Percentiles rank a stretch among this genome's conserved stretches.
These are phyloP conservation scores for Fusarium haematococcum DNA, from an alignment of 2,329 filamentous ascomycete species.

Conservation along the genomic window DNA sequence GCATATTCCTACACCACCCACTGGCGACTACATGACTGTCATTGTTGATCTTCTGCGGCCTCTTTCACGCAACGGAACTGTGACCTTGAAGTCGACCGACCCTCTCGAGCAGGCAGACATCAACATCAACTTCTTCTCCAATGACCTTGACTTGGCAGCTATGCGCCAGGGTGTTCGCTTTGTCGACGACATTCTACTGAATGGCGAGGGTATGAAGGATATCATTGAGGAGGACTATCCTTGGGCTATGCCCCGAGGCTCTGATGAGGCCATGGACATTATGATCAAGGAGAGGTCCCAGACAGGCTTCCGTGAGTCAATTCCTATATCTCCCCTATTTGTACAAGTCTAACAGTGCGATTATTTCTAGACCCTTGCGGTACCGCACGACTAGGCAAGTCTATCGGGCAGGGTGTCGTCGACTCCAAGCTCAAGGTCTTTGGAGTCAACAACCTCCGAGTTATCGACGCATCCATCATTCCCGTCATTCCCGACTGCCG, in stretches of 20 bases:
- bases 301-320: slow-evolving; percentile 62
- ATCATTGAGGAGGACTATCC: slow-evolving; percentile 66
- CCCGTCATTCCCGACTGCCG: slow-evolving; percentile 67
- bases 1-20: slow-evolving; percentile 55
- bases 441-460: slow-evolving; percentile 64
- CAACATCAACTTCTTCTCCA: neutral
- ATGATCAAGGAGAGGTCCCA: slow-evolving; percentile 67
- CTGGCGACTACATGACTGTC: slow-evolving; percentile 61
- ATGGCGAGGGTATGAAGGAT: slow-evolving; percentile 67
- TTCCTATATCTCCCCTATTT: neutral
- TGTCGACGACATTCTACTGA: slow-evolving; percentile 44
- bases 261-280: slow-evolving; percentile 67
- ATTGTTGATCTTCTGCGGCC: neutral
- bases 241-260: slow-evolving; percentile 67
- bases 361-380: neutral
- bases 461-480: slow-evolving; percentile 68
- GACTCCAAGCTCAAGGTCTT: slow-evolving; percentile 64
- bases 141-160: neutral
- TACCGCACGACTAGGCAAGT: neutral
- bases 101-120: neutral
- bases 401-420: slow-evolving; percentile 63
- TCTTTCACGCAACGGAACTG: neutral
- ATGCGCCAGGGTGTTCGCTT: neutral
- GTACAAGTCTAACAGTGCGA: neutral
- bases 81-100: neutral